Percentiles rank a stretch among this genome's conserved stretches.
phyloP scores from a whole-genome alignment of 192 early-diverging fungal genomes.

The Coemansia sp. region DNA sequence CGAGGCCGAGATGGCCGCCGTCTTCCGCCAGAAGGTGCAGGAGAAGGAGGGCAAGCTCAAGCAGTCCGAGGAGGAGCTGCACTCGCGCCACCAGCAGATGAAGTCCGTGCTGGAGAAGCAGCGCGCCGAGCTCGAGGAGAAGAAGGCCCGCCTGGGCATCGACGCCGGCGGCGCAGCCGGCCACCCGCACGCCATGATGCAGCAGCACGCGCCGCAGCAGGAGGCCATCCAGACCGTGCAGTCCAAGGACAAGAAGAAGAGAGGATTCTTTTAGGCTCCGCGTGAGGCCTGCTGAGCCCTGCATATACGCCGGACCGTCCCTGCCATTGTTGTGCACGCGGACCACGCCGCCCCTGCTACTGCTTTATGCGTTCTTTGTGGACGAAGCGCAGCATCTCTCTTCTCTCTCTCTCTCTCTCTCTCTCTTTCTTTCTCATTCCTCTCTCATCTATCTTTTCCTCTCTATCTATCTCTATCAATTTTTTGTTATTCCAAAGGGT shows the following conservation, averaged over 20 bases:
- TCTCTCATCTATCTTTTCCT: not conserved
- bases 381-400: too few species aligned
- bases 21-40: constrained; percentile 97
- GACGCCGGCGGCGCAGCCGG: not conserved
- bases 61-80: constrained; percentile 92
- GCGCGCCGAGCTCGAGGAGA: constrained; percentile 88
- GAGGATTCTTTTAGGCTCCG: constrained; percentile 29
- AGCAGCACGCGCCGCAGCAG: not conserved
- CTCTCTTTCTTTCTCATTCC: too few species aligned
- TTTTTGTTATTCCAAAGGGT: constrained; percentile 1
- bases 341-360: too few species aligned
- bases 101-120: constrained; percentile 93
- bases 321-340: too few species aligned
- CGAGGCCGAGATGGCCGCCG: constrained; percentile 97
- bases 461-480: not conserved
- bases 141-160: constrained; percentile 72
- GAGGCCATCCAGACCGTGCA: constrained; percentile 13
- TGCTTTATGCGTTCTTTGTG: too few species aligned
- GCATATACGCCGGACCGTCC: too few species aligned
- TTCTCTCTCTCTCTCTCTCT: too few species aligned
- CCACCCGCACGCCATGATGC: not conserved
- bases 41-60: constrained; percentile 97
- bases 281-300: too few species aligned
- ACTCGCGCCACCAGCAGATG: constrained; percentile 95
- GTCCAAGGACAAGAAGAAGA: constrained; percentile 47